Evolutionary conservation across 352 stramenopile species (phyloP), one percentile per base, ranked within the genome.

Genomic region (Pythium biforme): DNA sequence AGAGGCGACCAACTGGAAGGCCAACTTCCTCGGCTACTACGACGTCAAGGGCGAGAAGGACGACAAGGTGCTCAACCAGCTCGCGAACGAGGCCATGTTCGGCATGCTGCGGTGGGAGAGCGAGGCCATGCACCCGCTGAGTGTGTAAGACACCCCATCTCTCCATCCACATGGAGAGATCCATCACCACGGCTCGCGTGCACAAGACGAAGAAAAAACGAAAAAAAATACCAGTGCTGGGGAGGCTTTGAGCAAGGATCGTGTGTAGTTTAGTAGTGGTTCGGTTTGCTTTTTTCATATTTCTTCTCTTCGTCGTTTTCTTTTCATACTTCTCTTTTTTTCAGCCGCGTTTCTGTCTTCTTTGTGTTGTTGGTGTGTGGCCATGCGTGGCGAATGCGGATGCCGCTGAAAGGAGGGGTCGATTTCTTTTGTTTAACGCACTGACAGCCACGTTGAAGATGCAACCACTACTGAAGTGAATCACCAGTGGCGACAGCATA

Each of bases 71-170:
- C 64, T 90, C 33, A 92, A 90, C 65, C 84, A 94, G 61, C 63
- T 90, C 25, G 81, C 79, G 29, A 94, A 92, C 54, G 85, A 94
- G 61, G 79, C 83, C 59, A 94, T 92, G 83, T 94, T 94, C 62
- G 81, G 81, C 27, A 90, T 92, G 77, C 70, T 94, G 52, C 76
- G 85, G 69, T 94, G 83, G 85, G 85, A 94, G 67, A 94, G 85
- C 52, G 83, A 94, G 60, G 83, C 85, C 6, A 89, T 91, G 81
- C 79, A 90, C 55, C 83, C 83, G 26, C 69, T 92, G 3, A 92
- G 80, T 55, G 79, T 90, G 34, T 90, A 88, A 54, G 12, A 20
- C 11, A 12, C 8, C 29, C 14, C n/a, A 31, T 20, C 37, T 43
- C 37, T 43, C 37, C 8, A 11, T 12, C 31, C 31, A 2, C 31